Conservation (phyloP, 495 filamentous ascomycete genomes). For the Neurospora africana region DNA sequence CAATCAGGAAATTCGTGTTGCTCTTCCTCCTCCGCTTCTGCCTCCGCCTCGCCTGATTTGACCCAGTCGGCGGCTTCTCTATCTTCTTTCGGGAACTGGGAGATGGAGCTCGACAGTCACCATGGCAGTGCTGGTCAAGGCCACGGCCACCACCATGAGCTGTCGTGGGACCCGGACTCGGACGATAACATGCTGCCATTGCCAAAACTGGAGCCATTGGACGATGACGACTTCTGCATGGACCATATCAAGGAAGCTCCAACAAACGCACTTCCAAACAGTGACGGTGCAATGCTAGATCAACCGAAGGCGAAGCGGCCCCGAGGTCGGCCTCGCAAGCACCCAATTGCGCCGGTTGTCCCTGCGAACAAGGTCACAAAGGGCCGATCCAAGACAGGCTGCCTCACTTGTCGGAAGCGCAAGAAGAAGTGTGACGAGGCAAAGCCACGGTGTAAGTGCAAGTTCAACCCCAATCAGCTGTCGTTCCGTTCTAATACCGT, state of each 20-base stretch:
- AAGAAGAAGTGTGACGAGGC: slow-evolving; percentile 98
- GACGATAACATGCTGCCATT: slow-evolving; percentile 24
- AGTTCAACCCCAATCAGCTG: background rate
- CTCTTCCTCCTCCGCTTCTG: slow-evolving; percentile 23
- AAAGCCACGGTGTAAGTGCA: slow-evolving; percentile 66
- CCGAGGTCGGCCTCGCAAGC: slow-evolving; percentile 76
- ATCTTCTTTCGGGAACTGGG: slow-evolving; percentile 24
- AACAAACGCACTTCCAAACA: background rate
- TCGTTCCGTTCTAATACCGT: slow-evolving; percentile 12
- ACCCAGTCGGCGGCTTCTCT: slow-evolving; percentile 25
- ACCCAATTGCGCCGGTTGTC: slow-evolving; percentile 49
- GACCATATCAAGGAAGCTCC: slow-evolving; percentile 36
- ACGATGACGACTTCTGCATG: slow-evolving; percentile 39
- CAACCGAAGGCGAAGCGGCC: slow-evolving; percentile 42
- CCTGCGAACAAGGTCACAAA: slow-evolving; percentile 59
- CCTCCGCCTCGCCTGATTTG: slow-evolving; percentile 18
- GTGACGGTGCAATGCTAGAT: slow-evolving; percentile 11
- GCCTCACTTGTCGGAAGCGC: slow-evolving; percentile 79
- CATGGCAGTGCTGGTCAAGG: slow-evolving; percentile 7
- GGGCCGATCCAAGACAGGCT: slow-evolving; percentile 88
- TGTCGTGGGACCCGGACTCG: slow-evolving; percentile 28
- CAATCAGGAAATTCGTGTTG: slow-evolving; percentile 6
- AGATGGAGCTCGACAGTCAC: slow-evolving; percentile 5
- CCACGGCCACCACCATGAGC: slow-evolving; percentile 18
- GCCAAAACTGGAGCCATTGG: slow-evolving; percentile 37